phyloP scores from a whole-genome alignment of 139 green algal genomes.

The Chlorella sp. region DNA sequence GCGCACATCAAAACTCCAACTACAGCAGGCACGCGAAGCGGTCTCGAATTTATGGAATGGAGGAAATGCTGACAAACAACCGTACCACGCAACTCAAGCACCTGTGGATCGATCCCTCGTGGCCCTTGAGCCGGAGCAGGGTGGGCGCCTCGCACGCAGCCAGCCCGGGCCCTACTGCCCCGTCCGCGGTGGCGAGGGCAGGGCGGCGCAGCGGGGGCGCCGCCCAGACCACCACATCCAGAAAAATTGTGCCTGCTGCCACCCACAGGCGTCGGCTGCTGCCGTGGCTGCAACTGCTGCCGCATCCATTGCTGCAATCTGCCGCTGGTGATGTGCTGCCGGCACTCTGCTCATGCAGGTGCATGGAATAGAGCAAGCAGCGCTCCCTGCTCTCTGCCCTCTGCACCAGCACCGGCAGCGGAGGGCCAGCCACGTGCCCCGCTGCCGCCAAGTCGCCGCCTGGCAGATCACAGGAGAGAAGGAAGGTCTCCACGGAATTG shows the following conservation, averaged over 20 bases:
- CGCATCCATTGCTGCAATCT: neutral
- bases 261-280: constrained; percentile 5
- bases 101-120: constrained; percentile 61
- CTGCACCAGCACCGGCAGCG: neutral
- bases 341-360: constrained; percentile 7
- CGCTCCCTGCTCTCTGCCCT: constrained; percentile 27
- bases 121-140: constrained; percentile 41
- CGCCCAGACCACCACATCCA: constrained; percentile 50
- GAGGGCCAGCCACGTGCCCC: neutral
- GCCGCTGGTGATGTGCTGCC: neutral
- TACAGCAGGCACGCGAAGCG: neutral
- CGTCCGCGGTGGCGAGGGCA: neutral
- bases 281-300: neutral
- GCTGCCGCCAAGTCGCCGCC: too few relatives aligned
- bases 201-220: neutral
- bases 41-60: neutral
- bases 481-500: constrained; percentile 36
- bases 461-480: neutral
- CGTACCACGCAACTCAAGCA: neutral
- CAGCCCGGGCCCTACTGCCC: neutral
- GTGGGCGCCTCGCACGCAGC: neutral
- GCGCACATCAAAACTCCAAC: neutral
- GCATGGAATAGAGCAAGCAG: constrained; percentile 57
- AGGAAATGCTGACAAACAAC: neutral
- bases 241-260: constrained; percentile 50